Conservation (phyloP, 1,284 basidiomycete genomes). For the Moesziomyces sp. region DNA sequence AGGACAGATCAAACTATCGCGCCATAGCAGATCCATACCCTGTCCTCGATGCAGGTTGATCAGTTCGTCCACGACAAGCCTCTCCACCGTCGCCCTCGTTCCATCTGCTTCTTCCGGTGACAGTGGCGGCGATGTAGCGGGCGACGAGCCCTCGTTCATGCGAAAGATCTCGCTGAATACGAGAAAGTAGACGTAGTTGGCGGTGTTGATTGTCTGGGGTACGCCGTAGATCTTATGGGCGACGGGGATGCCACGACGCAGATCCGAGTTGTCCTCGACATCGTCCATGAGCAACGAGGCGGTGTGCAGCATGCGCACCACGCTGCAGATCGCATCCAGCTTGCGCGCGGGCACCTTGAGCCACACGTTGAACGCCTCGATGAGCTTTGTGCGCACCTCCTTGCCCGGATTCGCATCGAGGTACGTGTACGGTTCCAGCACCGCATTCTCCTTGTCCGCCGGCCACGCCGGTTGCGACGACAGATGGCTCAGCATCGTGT, state of each 20-base stretch:
- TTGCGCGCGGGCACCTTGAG: constrained; percentile 81
- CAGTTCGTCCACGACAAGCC: constrained; percentile 73
- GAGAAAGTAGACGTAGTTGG: constrained; percentile 93
- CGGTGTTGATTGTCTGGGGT: constrained; percentile 96
- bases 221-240: constrained; percentile 95
- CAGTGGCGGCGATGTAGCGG: constrained; percentile 4
- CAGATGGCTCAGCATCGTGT: constrained; percentile 61
- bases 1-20: constrained; percentile 90
- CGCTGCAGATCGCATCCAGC: constrained; percentile 78
- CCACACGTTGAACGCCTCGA: constrained; percentile 95
- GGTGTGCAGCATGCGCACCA: constrained; percentile 93
- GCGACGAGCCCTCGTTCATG: constrained; percentile 78
- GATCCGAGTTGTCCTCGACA: constrained; percentile 93
- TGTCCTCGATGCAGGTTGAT: constrained; percentile 93
- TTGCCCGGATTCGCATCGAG: constrained; percentile 88
- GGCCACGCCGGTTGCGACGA: constrained; percentile 67
- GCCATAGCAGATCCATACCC: constrained; percentile 93
- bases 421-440: constrained; percentile 87
- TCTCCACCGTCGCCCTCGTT: constrained; percentile 30
- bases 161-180: constrained; percentile 70
- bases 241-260: constrained; percentile 86
- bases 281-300: constrained; percentile 95
- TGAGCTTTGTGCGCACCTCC: constrained; percentile 87
- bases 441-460: constrained; percentile 64
- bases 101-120: constrained; percentile 22